Base-by-base conservation (phyloP, 2,329 filamentous ascomycete species). In the Thelonectria rubi region DNA sequence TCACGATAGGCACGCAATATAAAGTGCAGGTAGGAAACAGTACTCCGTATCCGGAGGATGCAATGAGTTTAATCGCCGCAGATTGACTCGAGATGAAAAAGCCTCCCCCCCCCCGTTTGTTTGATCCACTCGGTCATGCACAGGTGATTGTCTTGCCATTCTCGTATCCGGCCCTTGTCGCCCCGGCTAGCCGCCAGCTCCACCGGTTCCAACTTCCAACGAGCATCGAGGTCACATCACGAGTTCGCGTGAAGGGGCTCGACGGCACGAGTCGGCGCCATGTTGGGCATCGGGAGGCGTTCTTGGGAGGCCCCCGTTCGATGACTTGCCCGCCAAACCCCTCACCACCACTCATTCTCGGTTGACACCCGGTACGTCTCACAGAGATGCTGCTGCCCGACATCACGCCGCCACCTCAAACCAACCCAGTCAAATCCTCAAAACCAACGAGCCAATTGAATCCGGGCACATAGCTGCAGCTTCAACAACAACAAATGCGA, bases 111-210 rank as follows among this genome's bases (percentile, higher is more conserved):
- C 26, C 5, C 26, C 26, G 26, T 18, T 45, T 12, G 18, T n/a
- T n/a, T 45, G 17, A 45, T 45, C 42, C 42, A 45, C 42, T 9
- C 26, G 21, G 11, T 21, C 18, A 21, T 45, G 42, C 18, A 21
- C 42, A 21, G 18, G 42, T 45, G 42, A 45, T 21, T 45, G 42
- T 45, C 42, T 45, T 21, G 39, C 42, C 42, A 45, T 21, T 45
- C 42, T 45, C 42, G 42, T 45, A 45, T 45, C 12, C 42, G 11
- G 17, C 18, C 42, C 42, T 18, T 21, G 18, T 21, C 20, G 17
- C 20, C 17, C 18, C 42, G 42, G 17, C 24, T 45, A 12, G 17
- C 11, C 18, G 34, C 34, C 34, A 37, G 12, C 15, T 37, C 26
- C 26, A 30, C 26, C 26, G 2, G 34, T 37, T 37, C 12, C 9